Conservation (phyloP, 2,329 filamentous ascomycete genomes). For the Pseudogymnoascus sp. region DNA sequence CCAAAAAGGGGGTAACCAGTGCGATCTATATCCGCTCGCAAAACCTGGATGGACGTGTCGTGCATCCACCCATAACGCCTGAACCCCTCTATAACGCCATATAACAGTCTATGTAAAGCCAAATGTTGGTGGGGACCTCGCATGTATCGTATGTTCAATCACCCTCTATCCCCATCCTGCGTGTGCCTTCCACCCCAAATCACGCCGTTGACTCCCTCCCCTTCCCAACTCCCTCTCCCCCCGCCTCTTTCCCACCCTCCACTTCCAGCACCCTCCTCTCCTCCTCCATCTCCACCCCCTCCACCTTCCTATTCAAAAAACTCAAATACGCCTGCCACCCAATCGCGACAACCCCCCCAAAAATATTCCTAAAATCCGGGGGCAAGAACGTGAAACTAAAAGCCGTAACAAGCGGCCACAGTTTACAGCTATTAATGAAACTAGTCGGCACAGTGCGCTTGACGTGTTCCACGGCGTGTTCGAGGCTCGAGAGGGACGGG, state of each 20-base stretch:
- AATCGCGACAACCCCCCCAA: constrained; percentile 70
- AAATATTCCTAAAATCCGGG: constrained; percentile 70
- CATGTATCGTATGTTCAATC: background rate
- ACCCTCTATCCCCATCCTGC: background rate
- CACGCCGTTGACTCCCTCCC: constrained; percentile 4
- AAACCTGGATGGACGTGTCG: background rate
- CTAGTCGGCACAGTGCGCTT: constrained; percentile 67
- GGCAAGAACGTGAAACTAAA: constrained; percentile 80
- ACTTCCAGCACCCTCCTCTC: background rate
- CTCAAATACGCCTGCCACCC: constrained; percentile 91
- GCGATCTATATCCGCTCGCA: background rate
- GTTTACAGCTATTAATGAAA: constrained; percentile 69
- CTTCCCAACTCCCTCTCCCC: constrained; percentile 10
- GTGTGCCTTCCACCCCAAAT: no score
- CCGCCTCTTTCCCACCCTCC: background rate
- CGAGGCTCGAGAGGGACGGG: background rate
- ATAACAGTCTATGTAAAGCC: background rate
- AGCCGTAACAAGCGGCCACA: constrained; percentile 83
- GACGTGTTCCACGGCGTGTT: constrained; percentile 46
- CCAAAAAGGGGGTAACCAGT: background rate
- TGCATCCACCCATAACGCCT: background rate
- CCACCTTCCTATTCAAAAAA: constrained; percentile 66
- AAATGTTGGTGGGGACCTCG: background rate
- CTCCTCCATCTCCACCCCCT: constrained; percentile 34
- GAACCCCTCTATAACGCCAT: background rate